Percentiles rank a stretch among this genome's conserved stretches.
Evolutionary conservation across 805 yeast genomes (phyloP).

Genomic region (Yarrowia porcina): DNA sequence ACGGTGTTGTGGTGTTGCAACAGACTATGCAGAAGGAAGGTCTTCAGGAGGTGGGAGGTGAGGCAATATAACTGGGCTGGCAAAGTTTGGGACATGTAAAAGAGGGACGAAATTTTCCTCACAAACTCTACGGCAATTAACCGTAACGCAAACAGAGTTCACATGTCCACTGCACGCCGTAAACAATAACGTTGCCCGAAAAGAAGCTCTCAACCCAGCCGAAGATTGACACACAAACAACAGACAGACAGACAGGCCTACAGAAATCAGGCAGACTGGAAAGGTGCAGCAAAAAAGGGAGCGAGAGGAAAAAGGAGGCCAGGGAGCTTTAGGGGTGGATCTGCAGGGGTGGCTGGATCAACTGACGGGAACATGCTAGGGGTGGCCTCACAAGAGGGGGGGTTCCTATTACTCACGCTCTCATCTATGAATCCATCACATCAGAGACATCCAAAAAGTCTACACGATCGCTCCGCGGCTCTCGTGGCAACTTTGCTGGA

Average conservation of each 20-base stretch:
- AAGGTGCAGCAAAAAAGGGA: neutral
- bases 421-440: neutral
- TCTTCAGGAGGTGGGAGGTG: slow-evolving; percentile 17
- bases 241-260: neutral
- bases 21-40: slow-evolving; percentile 13
- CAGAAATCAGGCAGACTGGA: neutral
- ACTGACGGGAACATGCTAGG: neutral
- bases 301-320: slow-evolving; percentile 9
- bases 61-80: slow-evolving; percentile 21
- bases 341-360: slow-evolving; percentile 23
- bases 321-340: neutral
- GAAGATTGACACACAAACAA: slow-evolving; percentile 3
- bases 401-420: neutral
- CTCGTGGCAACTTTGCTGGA: slow-evolving; percentile 13
- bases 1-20: slow-evolving; percentile 22
- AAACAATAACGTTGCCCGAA: slow-evolving; percentile 23
- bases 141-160: neutral
- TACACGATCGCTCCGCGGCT: neutral
- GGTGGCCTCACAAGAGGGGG: neutral
- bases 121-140: neutral
- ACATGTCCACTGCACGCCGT: slow-evolving; percentile 5
- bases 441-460: neutral
- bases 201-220: slow-evolving; percentile 18
- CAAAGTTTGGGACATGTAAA: slow-evolving; percentile 21
- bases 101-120: neutral